These are phyloP conservation scores for Aspergillus olivimuriae DNA, from an alignment of 495 filamentous ascomycete genomes.

Conservation along the genomic window DNA sequence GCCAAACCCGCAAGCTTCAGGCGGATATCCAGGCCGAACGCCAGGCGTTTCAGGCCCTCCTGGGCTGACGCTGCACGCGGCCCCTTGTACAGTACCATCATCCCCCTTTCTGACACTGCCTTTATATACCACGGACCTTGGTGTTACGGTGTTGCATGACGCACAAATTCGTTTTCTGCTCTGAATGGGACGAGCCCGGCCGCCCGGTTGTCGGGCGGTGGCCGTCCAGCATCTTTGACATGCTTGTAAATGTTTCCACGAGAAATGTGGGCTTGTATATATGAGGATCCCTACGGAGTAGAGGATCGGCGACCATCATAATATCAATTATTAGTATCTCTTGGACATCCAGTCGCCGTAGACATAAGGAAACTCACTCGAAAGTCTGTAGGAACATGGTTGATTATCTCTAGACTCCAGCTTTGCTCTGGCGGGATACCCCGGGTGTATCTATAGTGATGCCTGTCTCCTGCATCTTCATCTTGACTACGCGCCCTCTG, in stretches of 20 bases:
- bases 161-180: background rate
- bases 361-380: too few species aligned
- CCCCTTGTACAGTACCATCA: background rate
- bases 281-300: too few species aligned
- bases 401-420: too few species aligned
- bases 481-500: too few species aligned
- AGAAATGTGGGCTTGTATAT: background rate
- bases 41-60: constrained; percentile 44
- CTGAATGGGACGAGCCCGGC: background rate
- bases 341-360: too few species aligned
- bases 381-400: too few species aligned
- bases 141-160: background rate
- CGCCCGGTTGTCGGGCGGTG: background rate
- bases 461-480: too few species aligned
- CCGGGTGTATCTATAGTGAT: too few species aligned
- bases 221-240: background rate
- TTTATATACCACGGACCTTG: background rate
- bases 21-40: constrained; percentile 54
- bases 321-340: too few species aligned
- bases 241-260: background rate
- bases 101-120: too few species aligned
- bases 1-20: constrained; percentile 73
- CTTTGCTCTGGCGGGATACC: too few species aligned
- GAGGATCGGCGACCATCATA: too few species aligned
- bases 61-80: constrained; percentile 13